Percentiles rank a stretch among this genome's conserved stretches.
These are phyloP conservation scores for Hygrocybe coccinea DNA, from an alignment of 768 basidiomycete species.

Conservation along the genomic window DNA sequence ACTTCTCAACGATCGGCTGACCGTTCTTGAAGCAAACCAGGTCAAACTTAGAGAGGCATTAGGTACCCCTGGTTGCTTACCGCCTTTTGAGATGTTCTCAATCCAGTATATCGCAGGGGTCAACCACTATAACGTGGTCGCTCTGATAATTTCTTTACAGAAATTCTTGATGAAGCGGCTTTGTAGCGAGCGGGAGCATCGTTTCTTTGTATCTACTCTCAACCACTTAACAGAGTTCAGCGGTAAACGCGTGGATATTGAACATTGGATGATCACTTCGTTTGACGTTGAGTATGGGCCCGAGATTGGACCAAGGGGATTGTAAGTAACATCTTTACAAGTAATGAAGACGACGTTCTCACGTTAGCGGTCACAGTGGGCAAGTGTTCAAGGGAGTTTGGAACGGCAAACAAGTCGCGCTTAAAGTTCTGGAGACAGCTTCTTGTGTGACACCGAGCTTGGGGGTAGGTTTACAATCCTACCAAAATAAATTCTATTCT, in stretches of 20 bases:
- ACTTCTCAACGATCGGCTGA: slow-evolving; percentile 7
- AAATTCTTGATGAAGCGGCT: slow-evolving; percentile 6
- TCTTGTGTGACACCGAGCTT: slow-evolving; percentile 3
- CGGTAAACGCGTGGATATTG: slow-evolving; percentile 6
- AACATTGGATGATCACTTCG: slow-evolving; percentile 16
- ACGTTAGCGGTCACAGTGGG: slow-evolving; percentile 3
- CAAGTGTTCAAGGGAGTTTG: slow-evolving; percentile 6
- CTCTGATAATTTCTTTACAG: slow-evolving; percentile 16
- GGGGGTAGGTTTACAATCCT: not conserved
- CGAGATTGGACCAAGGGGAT: slow-evolving; percentile 15
- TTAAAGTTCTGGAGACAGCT: slow-evolving; percentile 7
- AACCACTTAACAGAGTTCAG: slow-evolving; percentile 8
- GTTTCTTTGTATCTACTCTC: slow-evolving; percentile 11
- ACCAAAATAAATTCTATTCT: not conserved
- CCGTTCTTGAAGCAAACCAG: slow-evolving; percentile 1
- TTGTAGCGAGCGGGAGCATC: slow-evolving; percentile 5
- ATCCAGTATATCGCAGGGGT: slow-evolving; percentile 1
- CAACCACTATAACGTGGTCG: slow-evolving; percentile 11
- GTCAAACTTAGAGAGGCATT: not conserved
- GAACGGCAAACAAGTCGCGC: slow-evolving; percentile 4
- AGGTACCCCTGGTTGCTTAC: not conserved
- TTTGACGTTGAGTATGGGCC: slow-evolving; percentile 13
- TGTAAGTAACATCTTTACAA: slow-evolving; percentile 5
- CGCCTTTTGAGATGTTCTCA: not conserved
- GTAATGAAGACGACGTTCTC: not conserved